Evolutionary conservation across 164 flowering plant species (phyloP).

Genomic region (Buxus sempervirens): DNA sequence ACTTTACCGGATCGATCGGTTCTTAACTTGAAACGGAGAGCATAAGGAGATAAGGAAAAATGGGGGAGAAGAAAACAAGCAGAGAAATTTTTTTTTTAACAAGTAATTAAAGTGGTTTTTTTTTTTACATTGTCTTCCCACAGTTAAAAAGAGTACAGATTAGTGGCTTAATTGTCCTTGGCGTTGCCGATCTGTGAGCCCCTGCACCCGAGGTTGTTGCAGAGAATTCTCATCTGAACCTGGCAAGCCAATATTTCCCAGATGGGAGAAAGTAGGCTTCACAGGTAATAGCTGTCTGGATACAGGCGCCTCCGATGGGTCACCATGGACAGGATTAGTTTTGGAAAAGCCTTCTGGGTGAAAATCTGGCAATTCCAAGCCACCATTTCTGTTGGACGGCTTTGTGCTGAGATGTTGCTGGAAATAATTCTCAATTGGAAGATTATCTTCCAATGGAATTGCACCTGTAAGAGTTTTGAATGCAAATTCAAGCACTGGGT

Average conservation of each 20-base stretch:
- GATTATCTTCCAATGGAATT: constrained; percentile 32
- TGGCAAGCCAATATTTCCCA: constrained; percentile 13
- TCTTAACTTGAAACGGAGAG: too few relatives aligned
- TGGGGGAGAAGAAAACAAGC: too few relatives aligned
- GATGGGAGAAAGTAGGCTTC: constrained; percentile 13
- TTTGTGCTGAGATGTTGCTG: constrained; percentile 26
- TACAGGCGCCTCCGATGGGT: constrained; percentile 9
- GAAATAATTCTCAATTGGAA: constrained; percentile 24
- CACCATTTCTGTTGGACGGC: constrained; percentile 17
- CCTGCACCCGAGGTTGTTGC: constrained; percentile 13
- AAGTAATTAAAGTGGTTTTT: too few relatives aligned
- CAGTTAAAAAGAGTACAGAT: neutral
- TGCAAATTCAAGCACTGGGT: constrained; percentile 51
- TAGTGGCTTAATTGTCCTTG: constrained; percentile 11
- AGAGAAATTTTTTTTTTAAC: too few relatives aligned
- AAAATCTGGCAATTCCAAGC: constrained; percentile 10
- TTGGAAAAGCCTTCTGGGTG: constrained; percentile 17
- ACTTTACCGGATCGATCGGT: too few relatives aligned
- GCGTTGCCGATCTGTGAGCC: constrained; percentile 8
- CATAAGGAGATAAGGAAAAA: too few relatives aligned
- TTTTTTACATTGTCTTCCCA: too few relatives aligned
- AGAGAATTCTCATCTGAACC: constrained; percentile 15
- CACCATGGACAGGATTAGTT: constrained; percentile 17
- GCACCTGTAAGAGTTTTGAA: constrained; percentile 48
- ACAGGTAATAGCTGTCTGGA: constrained; percentile 7